Evolutionary conservation across 345 rosid genomes (phyloP), one percentile per base, ranked within the genome.

Genomic region (Orychophragmus violaceus): DNA sequence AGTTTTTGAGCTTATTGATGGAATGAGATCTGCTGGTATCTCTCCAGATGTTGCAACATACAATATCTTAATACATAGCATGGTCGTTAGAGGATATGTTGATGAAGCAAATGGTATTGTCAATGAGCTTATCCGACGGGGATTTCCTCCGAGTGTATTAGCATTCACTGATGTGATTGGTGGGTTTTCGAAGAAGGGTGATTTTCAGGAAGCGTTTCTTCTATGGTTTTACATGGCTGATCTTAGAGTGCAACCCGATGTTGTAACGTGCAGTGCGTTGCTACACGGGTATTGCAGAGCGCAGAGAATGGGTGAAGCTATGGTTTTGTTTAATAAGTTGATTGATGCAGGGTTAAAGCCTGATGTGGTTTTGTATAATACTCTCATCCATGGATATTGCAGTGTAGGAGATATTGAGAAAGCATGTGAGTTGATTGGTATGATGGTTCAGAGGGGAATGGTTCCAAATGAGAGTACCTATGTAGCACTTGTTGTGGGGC

Each of bases 191-290:
- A 75, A 68, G 57, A 70, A 35, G 19, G 80, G 74, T 13, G 66
- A 64, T 53, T 81, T 79, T 74, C 75, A 79, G 77, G 87, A 83
- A 73, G 83, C 82, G 14, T 77, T 79, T 75, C 69, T 79, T 22
- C 41, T 77, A 46, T 83, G 82, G 85, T 76, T 65, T 49, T 75
- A 79, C 64, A 83, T 83, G 85, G 63, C 75, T 59, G 81, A 81
- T 42, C 68, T 46, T 41, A 54, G 69, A 45, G 70, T 79, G 50
- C 8, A 81, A 52, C 87, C 85, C 48, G 83, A 83, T 71, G 77
- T 79, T 23, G 79, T 79, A 56, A 77, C 85, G 10, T 79, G 85
- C 66, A 81, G 81, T 60, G 83, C 83, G 18, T 70, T 81, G 19
- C 74, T 83, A 59, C 81, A 74, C 62, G 85, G 85, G 22, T 81